Percentiles rank a stretch among this genome's conserved stretches.
Conservation (phyloP, 129 eudicot genomes). For the Chrysanthemum makinoi region DNA sequence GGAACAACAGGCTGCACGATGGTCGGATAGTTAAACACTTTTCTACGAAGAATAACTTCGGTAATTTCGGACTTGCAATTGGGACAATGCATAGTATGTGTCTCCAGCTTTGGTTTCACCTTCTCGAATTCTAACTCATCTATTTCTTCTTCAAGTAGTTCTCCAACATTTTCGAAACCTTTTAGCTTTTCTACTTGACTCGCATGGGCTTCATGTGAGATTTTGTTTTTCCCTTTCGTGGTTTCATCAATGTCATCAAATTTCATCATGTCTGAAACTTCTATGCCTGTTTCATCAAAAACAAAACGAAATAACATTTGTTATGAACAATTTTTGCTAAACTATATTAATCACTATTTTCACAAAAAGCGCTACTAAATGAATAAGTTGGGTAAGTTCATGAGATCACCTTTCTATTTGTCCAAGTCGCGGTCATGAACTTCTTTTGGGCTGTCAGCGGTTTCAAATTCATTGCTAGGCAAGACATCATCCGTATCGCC, state of each 20-base stretch:
- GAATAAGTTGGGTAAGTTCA: background rate
- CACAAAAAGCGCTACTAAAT: background rate
- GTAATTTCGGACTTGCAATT: slow-evolving; percentile 46
- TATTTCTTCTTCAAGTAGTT: slow-evolving; percentile 44
- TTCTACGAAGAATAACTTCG: slow-evolving; percentile 57
- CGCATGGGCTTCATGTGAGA: background rate
- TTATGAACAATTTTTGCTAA: background rate
- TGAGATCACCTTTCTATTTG: slow-evolving; percentile 17
- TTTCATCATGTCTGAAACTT: slow-evolving; percentile 1
- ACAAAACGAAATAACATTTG: background rate
- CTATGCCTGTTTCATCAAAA: background rate
- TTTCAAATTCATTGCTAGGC: background rate
- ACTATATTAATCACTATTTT: too few species aligned
- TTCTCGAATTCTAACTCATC: slow-evolving; percentile 57
- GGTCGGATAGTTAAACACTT: background rate
- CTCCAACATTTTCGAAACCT: slow-evolving; percentile 22
- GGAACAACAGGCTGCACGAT: background rate
- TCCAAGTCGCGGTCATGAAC: background rate
- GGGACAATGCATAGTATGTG: slow-evolving; percentile 59
- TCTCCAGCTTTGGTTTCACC: slow-evolving; percentile 42
- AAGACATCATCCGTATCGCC: background rate
- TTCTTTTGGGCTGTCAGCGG: background rate
- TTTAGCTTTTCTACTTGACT: slow-evolving; percentile 4
- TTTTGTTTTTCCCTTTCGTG: background rate
- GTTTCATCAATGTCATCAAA: slow-evolving; percentile 7